Conservation (phyloP, 306 rosid species). For the Luffa acutangula region DNA sequence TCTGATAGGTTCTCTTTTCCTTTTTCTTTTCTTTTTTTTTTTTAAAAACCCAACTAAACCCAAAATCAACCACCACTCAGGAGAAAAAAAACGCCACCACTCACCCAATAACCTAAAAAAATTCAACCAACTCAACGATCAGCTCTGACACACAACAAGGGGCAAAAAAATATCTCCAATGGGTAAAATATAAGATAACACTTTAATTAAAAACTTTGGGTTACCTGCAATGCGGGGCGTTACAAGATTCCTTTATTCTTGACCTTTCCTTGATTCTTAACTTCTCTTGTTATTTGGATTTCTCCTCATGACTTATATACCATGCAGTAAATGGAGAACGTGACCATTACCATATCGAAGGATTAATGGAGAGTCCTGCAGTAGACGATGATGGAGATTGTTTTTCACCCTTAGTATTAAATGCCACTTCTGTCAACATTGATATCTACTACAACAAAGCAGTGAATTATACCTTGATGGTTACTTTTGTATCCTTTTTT, state of each 20-base stretch:
- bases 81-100: too few species aligned
- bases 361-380: slow-evolving; percentile 89
- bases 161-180: too few species aligned
- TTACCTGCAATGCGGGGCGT: too few species aligned
- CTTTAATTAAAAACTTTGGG: too few species aligned
- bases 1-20: too few species aligned
- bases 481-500: slow-evolving; percentile 89
- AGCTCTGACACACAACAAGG: too few species aligned
- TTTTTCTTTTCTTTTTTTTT: too few species aligned
- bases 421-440: slow-evolving; percentile 83
- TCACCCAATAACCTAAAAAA: too few species aligned
- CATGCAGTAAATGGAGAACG: slow-evolving; percentile 54
- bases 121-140: too few species aligned
- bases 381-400: slow-evolving; percentile 87
- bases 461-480: slow-evolving; percentile 97
- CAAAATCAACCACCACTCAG: too few species aligned
- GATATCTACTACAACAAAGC: slow-evolving; percentile 95
- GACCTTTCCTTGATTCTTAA: neutral
- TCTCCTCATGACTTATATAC: slow-evolving; percentile 15
- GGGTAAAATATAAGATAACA: too few species aligned
- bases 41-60: too few species aligned
- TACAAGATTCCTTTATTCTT: neutral
- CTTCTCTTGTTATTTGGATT: neutral
- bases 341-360: slow-evolving; percentile 71
- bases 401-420: slow-evolving; percentile 69